Base-by-base conservation (phyloP, 257 asterid genomes). In the Cordia subcordata region DNA sequence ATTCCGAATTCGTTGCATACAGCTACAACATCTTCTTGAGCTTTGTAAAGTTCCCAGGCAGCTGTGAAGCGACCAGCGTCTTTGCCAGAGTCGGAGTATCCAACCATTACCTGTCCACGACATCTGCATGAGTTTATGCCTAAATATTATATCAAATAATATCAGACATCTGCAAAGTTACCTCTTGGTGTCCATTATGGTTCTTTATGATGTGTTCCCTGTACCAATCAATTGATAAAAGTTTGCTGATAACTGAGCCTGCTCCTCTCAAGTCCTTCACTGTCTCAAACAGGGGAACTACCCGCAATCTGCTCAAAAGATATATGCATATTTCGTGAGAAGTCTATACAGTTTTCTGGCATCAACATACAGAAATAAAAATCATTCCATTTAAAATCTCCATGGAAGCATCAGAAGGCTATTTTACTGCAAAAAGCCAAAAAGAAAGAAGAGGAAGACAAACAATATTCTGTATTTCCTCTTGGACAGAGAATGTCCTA, bases 1-100 rank as follows among this genome's bases (percentile, higher is more conserved):
- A 92, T 88, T 51, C 92, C 95, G 58, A 61, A 84, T 57, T 82
- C 96, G 32, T 82, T 88, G 76, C 98, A 92, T 21, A 94, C 98
- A 68, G 94, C 95, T 22, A 83, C 86, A 51, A 92, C 96, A 60
- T 88, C 98, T 73, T 88, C 96, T 70, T 92, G 98, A 56, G 98
- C 98, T 82, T 92, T 92, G 77, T 92, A 92, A 21, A 92, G 96
- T 73, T 92, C 98, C 98, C 96, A 92, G 5, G 98, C 98, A 60
- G 96, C 98, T 20, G 85, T 73, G 57, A 91, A 87, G 51, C 98
- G 98, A 15, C 98, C 98, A 37, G 98, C 98, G 72, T 91, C 98
- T 79, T 91, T 91, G 27, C 98, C 98, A 13, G 98, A 91, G 81
- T 91, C 98, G 0, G 98, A 91, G 73, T 91, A 91, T 60, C 98